A percentile compares a stretch with the other conserved stretches of the same genome.
phyloP scores from a whole-genome alignment of 176 grass and related monocot species.

The Aegilops speltoides region DNA sequence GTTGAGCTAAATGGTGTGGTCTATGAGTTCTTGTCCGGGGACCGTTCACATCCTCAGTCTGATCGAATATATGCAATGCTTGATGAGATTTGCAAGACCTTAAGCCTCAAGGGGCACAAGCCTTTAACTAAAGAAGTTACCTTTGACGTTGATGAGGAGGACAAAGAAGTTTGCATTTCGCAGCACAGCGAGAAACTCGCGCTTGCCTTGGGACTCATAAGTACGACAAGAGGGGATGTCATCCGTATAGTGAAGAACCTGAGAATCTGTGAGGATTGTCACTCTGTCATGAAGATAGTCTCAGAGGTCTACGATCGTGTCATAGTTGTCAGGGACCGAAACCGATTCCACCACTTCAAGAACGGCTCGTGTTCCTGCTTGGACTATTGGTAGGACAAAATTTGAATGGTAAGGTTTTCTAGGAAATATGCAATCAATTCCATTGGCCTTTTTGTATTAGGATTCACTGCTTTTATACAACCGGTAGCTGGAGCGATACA shows the following conservation, averaged over 20 bases:
- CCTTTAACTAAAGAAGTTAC: constrained; percentile 21
- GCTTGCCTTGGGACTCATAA: constrained; percentile 39
- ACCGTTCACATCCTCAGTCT: constrained; percentile 41
- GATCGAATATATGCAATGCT: constrained; percentile 45
- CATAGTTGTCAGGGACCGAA: constrained; percentile 47
- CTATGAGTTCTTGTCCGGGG: constrained; percentile 47
- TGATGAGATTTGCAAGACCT: constrained; percentile 36
- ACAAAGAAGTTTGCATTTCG: constrained; percentile 44
- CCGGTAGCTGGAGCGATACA: not conserved
- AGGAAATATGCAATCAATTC: not conserved
- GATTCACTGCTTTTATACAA: not conserved
- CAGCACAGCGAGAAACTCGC: constrained; percentile 48
- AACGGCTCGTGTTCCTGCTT: constrained; percentile 44
- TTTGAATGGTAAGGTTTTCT: not conserved
- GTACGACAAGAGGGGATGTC: constrained; percentile 6
- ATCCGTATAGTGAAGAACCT: constrained; percentile 50
- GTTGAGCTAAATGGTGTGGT: constrained; percentile 37
- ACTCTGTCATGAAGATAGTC: constrained; percentile 44
- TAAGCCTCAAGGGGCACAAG: constrained; percentile 34
- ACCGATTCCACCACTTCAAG: constrained; percentile 50
- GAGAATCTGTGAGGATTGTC: constrained; percentile 44
- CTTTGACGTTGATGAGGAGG: constrained; percentile 39
- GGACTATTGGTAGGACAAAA: constrained; percentile 45
- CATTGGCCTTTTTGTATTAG: not conserved
- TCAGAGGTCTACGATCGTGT: constrained; percentile 31